phyloP scores from a whole-genome alignment of 371 early-diverging fungal genomes.

The Lichtheimia hyalospora region DNA sequence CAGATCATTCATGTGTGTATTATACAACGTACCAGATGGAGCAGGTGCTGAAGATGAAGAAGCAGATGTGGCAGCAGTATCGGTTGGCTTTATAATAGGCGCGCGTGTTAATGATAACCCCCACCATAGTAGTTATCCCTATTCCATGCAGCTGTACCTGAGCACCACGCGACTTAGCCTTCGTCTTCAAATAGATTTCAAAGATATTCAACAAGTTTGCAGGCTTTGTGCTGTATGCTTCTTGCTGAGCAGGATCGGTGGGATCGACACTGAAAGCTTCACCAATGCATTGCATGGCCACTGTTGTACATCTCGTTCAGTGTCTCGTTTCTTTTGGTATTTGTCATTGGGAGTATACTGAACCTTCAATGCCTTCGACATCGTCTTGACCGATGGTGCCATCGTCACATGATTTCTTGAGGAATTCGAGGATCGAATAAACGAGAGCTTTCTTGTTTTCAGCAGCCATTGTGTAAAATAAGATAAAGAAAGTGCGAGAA shows the following conservation, averaged over 20 bases:
- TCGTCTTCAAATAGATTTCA: constrained; percentile 87
- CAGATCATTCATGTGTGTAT: too few species aligned
- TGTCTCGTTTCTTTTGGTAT: background rate
- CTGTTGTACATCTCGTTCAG: constrained; percentile 14
- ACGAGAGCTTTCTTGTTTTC: constrained; percentile 82
- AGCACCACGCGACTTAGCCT: constrained; percentile 51
- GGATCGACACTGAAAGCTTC: constrained; percentile 90
- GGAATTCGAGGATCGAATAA: constrained; percentile 87
- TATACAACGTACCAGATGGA: background rate
- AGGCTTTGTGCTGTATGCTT: constrained; percentile 81
- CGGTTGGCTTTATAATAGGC: background rate
- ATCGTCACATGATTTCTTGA: constrained; percentile 76
- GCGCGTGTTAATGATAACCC: too few species aligned
- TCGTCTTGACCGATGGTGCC: constrained; percentile 81
- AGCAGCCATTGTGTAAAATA: constrained; percentile 21
- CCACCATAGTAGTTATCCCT: too few species aligned
- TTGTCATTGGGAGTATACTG: background rate
- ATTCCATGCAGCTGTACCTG: constrained; percentile 1
- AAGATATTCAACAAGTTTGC: constrained; percentile 80
- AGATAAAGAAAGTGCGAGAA: background rate
- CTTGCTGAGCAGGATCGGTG: constrained; percentile 65
- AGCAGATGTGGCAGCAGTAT: constrained; percentile 9
- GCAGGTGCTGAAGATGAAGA: constrained; percentile 14
- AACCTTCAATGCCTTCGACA: constrained; percentile 90
- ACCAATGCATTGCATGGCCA: constrained; percentile 93